Conservation (phyloP, 441 rosid species). For the Adansonia rubrostipa region DNA sequence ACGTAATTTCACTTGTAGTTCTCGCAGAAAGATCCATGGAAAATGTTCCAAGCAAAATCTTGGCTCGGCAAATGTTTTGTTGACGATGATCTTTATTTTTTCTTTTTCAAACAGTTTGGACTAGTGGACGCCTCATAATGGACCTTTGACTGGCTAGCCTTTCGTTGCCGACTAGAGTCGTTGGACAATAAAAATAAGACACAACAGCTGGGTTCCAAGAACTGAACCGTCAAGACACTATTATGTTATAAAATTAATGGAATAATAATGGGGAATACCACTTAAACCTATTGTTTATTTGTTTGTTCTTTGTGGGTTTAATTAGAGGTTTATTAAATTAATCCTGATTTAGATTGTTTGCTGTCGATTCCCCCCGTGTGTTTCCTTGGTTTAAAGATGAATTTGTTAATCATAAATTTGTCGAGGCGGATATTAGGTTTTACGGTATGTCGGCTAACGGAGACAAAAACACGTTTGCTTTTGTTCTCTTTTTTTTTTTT, state of each 20-base stretch:
- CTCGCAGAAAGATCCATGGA: slow-evolving; percentile 5
- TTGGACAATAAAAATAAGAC: slow-evolving; percentile 17
- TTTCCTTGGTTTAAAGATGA: too few species aligned
- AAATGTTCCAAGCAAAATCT: slow-evolving; percentile 3
- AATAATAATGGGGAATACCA: background rate
- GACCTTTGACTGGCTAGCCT: slow-evolving; percentile 9
- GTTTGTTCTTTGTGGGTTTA: background rate
- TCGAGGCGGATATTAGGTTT: background rate
- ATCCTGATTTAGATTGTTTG: background rate
- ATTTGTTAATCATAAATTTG: background rate
- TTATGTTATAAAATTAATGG: background rate
- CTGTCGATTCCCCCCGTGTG: background rate
- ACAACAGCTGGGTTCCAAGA: slow-evolving; percentile 19
- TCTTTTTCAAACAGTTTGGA: background rate
- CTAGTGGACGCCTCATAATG: background rate
- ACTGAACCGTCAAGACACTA: background rate
- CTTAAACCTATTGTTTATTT: background rate
- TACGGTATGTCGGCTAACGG: background rate
- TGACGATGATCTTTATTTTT: background rate
- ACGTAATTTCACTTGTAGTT: background rate
- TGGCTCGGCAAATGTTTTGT: background rate
- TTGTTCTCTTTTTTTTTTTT: background rate
- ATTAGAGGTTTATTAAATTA: background rate
- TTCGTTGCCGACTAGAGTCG: slow-evolving; percentile 33
- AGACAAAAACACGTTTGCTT: background rate